These are phyloP conservation scores for Oidiodendron maius DNA, from an alignment of 495 filamentous ascomycete species.

Conservation along the genomic window DNA sequence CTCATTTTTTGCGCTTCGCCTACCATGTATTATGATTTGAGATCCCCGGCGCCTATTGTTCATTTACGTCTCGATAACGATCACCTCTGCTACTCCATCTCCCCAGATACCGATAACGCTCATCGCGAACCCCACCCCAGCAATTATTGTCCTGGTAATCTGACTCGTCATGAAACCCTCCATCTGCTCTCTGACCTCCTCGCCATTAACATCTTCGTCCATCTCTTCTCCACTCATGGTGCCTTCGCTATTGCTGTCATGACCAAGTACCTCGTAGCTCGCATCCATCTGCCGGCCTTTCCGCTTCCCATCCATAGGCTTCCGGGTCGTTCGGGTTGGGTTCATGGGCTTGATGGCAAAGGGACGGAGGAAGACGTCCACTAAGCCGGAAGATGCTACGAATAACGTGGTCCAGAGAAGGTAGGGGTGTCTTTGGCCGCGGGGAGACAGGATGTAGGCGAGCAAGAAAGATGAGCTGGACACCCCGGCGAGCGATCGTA, in stretches of 20 bases:
- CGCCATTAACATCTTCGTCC: constrained; percentile 66
- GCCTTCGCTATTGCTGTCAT: constrained; percentile 39
- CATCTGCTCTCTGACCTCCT: constrained; percentile 68
- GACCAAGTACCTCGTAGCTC: constrained; percentile 60
- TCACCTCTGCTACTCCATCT: constrained; percentile 49
- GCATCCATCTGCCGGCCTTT: constrained; percentile 40
- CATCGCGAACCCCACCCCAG: constrained; percentile 64
- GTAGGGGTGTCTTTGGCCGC: constrained; percentile 71
- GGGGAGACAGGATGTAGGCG: constrained; percentile 67
- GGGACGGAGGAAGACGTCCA: constrained; percentile 43
- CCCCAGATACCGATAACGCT: constrained; percentile 85
- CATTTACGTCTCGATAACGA: constrained; percentile 20
- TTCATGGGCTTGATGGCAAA: constrained; percentile 27
- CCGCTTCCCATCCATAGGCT: constrained; percentile 19
- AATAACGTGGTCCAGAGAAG: constrained; percentile 71
- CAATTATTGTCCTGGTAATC: constrained; percentile 51
- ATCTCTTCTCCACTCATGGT: constrained; percentile 33
- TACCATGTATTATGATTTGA: neutral
- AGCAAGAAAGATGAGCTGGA: constrained; percentile 59
- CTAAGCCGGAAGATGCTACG: constrained; percentile 45
- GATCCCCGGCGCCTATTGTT: neutral
- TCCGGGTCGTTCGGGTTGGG: constrained; percentile 21
- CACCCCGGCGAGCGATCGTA: constrained; percentile 54
- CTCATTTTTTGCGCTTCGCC: neutral
- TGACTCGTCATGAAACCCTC: constrained; percentile 58